phyloP scores from a whole-genome alignment of 768 basidiomycete species.

The Termitomyces sp. region DNA sequence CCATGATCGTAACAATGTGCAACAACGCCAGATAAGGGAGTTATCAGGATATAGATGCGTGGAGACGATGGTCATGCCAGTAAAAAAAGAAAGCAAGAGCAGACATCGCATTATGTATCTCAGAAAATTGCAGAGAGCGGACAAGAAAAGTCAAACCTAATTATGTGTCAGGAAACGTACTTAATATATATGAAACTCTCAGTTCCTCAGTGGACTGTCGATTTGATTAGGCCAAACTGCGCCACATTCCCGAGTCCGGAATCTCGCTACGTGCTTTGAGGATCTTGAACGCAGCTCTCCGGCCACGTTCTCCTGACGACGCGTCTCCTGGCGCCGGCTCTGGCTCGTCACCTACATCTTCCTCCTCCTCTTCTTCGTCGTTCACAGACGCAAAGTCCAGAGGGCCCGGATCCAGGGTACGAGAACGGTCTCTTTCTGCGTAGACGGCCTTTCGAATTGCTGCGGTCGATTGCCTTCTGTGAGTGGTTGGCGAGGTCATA shows the following conservation, averaged over 20 bases:
- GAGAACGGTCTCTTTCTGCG: constrained; percentile 64
- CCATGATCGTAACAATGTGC: constrained; percentile 9
- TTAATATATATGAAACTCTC: constrained; percentile 10
- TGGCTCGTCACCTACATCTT: constrained; percentile 19
- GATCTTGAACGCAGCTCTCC: constrained; percentile 64
- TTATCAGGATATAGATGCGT: constrained; percentile 9
- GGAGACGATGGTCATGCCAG: constrained; percentile 10
- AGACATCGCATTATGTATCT: constrained; percentile 4
- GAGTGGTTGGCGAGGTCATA: constrained; percentile 29
- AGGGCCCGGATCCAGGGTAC: constrained; percentile 67
- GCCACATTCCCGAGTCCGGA: constrained; percentile 78
- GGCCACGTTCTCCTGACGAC: constrained; percentile 45
- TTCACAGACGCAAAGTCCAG: constrained; percentile 57
- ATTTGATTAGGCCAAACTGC: constrained; percentile 57
- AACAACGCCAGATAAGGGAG: neutral
- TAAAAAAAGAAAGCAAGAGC: constrained; percentile 15
- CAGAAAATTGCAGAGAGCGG: neutral
- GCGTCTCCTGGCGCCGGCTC: constrained; percentile 20
- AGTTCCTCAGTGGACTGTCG: neutral
- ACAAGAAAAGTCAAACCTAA: constrained; percentile 20
- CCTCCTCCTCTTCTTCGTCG: constrained; percentile 45
- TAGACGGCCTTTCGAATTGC: constrained; percentile 61
- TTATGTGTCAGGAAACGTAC: constrained; percentile 22
- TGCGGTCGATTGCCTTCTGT: constrained; percentile 39
- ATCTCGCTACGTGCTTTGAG: constrained; percentile 66